Evolutionary conservation across 305 asterid species (phyloP), one percentile per base, ranked within the genome.

Genomic region (Plantago coronopus): DNA sequence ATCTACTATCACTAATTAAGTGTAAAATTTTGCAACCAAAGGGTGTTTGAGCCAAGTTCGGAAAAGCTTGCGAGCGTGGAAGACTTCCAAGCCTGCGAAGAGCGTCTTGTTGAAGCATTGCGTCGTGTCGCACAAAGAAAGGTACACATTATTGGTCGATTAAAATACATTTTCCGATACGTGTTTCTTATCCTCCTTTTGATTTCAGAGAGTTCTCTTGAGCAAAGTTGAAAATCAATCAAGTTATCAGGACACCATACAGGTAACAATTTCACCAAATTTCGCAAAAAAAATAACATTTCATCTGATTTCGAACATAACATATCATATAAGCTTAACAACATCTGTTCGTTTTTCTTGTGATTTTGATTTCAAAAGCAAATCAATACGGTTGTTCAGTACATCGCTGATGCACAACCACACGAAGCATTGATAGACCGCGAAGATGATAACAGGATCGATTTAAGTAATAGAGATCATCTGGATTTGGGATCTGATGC

Each of bases 31-130:
- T 53, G 38, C 17, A 31, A 31, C 22, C 18, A 14, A 78, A 84
- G 91, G 68, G 73, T 81, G 21, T 84, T 84, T 51, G 88, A 84
- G 76, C 91, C 91, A 51, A 83, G 79, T 42, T 57, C 73, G 14
- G 78, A 81, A 6, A 81, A 75, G 61, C 61, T 77, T 62, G 65
- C 83, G 31, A 56, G 77, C 15, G 4, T 69, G 4, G 71, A 51
- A 48, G 88, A 84, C 19, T 80, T 79, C 22, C 67, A 79, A 55
- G 21, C 64, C 0, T 81, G 86, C 48, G 91, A 81, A 76, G 54
- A 63, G 3, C 62, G 71, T 19, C 81, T 84, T 17, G 54, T 54
- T 21, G 88, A 81, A 69, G 88, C 86, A 37, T 31, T 84, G 29
- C 75, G 82, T 1, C 88, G 87, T 47, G 82, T 84, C 34, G 59